Evolutionary conservation across 768 basidiomycete species (phyloP).

Genomic region (Tulasnella calospora): DNA sequence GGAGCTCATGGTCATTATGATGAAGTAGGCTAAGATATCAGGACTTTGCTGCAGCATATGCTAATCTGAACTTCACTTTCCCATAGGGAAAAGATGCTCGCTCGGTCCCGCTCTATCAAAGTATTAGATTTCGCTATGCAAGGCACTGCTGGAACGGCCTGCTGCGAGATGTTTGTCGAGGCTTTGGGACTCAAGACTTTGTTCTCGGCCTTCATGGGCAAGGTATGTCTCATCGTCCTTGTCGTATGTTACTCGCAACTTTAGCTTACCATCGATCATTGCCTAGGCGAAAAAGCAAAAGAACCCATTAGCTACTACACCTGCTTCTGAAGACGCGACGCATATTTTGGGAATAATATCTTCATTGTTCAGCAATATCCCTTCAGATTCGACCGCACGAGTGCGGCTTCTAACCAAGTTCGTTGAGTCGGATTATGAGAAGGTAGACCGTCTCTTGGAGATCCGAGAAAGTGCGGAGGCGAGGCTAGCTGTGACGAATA

Average conservation of each 20-base stretch:
- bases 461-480: slow-evolving; percentile 65
- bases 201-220: slow-evolving; percentile 91
- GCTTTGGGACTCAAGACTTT: slow-evolving; percentile 81
- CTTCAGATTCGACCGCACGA: slow-evolving; percentile 74
- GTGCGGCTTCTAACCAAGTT: slow-evolving; percentile 88
- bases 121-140: slow-evolving; percentile 88
- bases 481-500: slow-evolving; percentile 57
- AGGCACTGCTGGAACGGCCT: slow-evolving; percentile 57
- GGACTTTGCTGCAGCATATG: neutral
- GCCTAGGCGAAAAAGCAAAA: slow-evolving; percentile 63
- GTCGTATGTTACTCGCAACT: slow-evolving; percentile 28
- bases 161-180: slow-evolving; percentile 84
- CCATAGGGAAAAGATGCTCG: slow-evolving; percentile 71
- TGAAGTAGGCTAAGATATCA: slow-evolving; percentile 56
- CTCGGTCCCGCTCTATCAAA: slow-evolving; percentile 82
- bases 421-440: slow-evolving; percentile 87
- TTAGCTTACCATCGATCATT: neutral
- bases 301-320: slow-evolving; percentile 38
- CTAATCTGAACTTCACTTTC: neutral
- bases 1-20: slow-evolving; percentile 96
- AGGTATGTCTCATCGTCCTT: slow-evolving; percentile 45
- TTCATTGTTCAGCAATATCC: slow-evolving; percentile 80
- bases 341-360: slow-evolving; percentile 86
- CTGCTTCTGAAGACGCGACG: slow-evolving; percentile 72
- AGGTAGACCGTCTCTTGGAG: slow-evolving; percentile 88